These are phyloP conservation scores for Dactylonectria macrodidyma DNA, from an alignment of 2,329 filamentous ascomycete genomes.

Conservation along the genomic window DNA sequence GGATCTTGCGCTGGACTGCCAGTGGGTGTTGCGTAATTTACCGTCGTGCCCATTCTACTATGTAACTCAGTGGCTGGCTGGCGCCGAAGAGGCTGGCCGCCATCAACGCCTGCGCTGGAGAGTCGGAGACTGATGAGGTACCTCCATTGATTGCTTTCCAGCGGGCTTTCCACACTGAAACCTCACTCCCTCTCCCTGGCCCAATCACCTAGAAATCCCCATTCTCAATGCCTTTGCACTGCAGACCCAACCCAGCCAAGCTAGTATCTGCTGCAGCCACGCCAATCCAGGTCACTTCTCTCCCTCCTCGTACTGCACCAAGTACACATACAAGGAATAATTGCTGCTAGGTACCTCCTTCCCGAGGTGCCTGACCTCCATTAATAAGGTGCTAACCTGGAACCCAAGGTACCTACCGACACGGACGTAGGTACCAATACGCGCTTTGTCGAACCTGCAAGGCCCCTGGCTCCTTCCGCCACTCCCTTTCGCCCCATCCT, in stretches of 20 bases:
- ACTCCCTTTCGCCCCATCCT: slow-evolving; percentile 29
- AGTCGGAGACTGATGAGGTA: neutral
- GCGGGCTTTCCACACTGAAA: neutral
- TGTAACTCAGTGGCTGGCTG: slow-evolving; percentile 11
- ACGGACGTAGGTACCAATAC: slow-evolving; percentile 1
- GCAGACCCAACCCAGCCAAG: slow-evolving; percentile 23
- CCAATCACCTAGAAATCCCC: slow-evolving; percentile 29
- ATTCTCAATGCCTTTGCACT: slow-evolving; percentile 27
- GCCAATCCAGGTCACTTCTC: slow-evolving; percentile 36
- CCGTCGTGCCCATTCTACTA: slow-evolving; percentile 29
- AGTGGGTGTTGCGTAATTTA: slow-evolving; percentile 29
- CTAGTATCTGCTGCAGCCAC: slow-evolving; percentile 37
- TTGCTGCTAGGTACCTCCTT: slow-evolving; percentile 38
- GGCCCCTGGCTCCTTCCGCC: slow-evolving; percentile 34
- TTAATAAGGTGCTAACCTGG: too few species aligned
- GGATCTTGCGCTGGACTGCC: slow-evolving; percentile 6
- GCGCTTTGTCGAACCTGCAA: slow-evolving; percentile 31
- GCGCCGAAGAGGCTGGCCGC: neutral
- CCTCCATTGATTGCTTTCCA: slow-evolving; percentile 1
- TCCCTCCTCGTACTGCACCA: slow-evolving; percentile 23
- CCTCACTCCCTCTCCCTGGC: neutral
- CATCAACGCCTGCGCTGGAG: slow-evolving; percentile 5
- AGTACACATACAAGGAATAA: slow-evolving; percentile 31
- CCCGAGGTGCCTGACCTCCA: neutral
- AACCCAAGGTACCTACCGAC: neutral